Evolutionary conservation across 768 basidiomycete genomes (phyloP), one percentile per base, ranked within the genome.

Genomic region (Phlebiopsis flavidoalba): DNA sequence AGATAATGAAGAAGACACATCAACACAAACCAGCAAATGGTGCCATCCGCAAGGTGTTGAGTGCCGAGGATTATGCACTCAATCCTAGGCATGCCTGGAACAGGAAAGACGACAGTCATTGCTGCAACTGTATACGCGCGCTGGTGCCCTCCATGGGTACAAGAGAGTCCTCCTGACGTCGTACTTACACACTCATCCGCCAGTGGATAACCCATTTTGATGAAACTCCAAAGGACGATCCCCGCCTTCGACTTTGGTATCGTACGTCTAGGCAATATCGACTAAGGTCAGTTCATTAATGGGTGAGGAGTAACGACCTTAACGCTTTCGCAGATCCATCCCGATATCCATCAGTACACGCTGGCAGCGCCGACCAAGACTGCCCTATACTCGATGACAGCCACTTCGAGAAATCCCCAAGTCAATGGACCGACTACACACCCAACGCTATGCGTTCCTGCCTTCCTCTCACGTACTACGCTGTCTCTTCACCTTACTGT

Each of bases 71-170:
- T 71, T 99, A 98, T 70, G 89, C 95, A 0, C 75, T 98, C 59
- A n/a, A 83, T 99, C 26, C 79, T 98, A 7, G 97, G 97, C 15
- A 98, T 98, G 97, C 97, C 97, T 8, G 97, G 97, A 0, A 98
- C 96, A 4, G 96, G 97, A 8, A 99, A 99, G 75, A 97, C 96
- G 47, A 96, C 94, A 0, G 90, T 97, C 4, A 90, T 97, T 62
- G 93, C 91, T 0, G 87, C 92, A 35, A 82, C 97, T n/a, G n/a
- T 52, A 95, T 98, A 69, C 81, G 84, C 66, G 81, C 81, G 52
- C 74, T 98, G 14, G 93, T 95, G 1, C n/a, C n/a, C n/a, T 80
- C 73, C 43, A 77, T 85, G 74, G 92, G 93, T n/a, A 7, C n/a
- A 95, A 97, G 78, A 91, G 83, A 0, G 91, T 98, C 5, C 74